phyloP scores from a whole-genome alignment of 768 basidiomycete species.

The Chalciporus chontae region DNA sequence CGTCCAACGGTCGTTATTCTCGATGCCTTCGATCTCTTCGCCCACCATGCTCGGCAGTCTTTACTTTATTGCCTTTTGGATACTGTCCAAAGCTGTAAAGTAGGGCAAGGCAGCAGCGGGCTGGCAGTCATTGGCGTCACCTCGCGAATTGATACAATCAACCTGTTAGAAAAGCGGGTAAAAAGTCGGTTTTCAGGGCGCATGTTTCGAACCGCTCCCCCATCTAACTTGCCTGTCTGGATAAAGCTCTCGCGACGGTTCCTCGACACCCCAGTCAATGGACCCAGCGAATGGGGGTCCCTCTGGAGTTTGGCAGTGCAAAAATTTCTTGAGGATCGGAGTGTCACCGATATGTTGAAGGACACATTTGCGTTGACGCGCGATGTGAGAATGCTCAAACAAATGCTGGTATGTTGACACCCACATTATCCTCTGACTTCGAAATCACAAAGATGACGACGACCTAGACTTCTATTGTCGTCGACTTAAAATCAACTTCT shows the following conservation, averaged over 20 bases:
- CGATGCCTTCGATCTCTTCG: conserved; percentile 93
- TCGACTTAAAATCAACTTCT: conserved; percentile 44
- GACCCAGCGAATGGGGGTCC: conserved; percentile 49
- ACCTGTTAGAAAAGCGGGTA: conserved; percentile 90
- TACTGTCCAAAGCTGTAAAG: conserved; percentile 82
- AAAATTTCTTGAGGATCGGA: conserved; percentile 48
- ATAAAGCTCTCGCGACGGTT: conserved; percentile 44
- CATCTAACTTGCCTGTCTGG: conserved; percentile 48
- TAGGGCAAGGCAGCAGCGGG: conserved; percentile 56
- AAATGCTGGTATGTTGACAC: conserved; percentile 54
- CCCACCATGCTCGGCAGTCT: conserved; percentile 86
- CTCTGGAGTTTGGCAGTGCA: conserved; percentile 61
- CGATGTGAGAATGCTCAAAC: conserved; percentile 55
- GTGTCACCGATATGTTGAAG: conserved; percentile 42
- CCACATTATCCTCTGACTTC: not conserved
- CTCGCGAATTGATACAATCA: conserved; percentile 82
- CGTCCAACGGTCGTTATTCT: conserved; percentile 81
- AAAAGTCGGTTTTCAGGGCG: conserved; percentile 96
- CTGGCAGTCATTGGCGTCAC: conserved; percentile 86
- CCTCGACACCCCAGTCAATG: conserved; percentile 33
- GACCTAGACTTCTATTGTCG: conserved; percentile 41
- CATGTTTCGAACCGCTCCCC: conserved; percentile 73
- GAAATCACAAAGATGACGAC: conserved; percentile 4
- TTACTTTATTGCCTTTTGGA: conserved; percentile 94
- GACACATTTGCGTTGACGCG: conserved; percentile 61